Evolutionary conservation across 2,329 filamentous ascomycete species (phyloP), one percentile per base, ranked within the genome.

Genomic region (Tolypocladium ovalisporum): DNA sequence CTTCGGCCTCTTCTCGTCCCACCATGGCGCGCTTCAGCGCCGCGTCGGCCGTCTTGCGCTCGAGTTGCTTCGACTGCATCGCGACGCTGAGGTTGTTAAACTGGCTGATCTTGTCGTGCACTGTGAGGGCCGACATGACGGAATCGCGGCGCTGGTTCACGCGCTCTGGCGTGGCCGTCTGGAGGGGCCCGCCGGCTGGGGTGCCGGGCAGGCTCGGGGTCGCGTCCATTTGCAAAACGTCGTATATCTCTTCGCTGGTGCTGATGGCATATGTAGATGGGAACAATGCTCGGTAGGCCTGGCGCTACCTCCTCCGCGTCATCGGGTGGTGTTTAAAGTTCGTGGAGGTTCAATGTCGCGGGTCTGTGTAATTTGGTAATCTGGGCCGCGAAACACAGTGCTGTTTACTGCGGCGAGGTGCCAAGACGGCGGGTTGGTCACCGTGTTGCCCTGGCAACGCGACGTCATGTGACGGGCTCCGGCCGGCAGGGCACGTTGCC

Each of bases 1-100:
- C 75, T 72, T 90, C 87, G 15, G 86, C 85, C 71, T 88, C 85
- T 67, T 91, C 87, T 49, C 86, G 79, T 17, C 84, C 86, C 53
- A 87, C 67, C 76, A 86, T 82, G 60, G 84, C 84, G 53, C 84
- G 80, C 68, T 84, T 85, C 19, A 87, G 73, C 35, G 84, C 84
- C 36, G 84, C 83, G 63, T 87, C 84, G 63, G 82, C 84, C 53
- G 77, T 83, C 70, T 82, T 86, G 64, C 83, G 79, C 68, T 86
- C 84, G 56, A 85, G 73, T 53, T 83, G 79, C 65, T 83, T 84
- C 37, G 80, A 79, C 69, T 81, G 76, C 62, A 78, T 73, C 58
- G 85, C 80, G 51, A 90, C 76, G 58, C 80, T 80, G 39, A 90
- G 76, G 58, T 78, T 81, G 73, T 90, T 88, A 71, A 90, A 89